Evolutionary conservation across 2,329 filamentous ascomycete species (phyloP), one percentile per base, ranked within the genome.

Genomic region (Diaporthe vaccinii): DNA sequence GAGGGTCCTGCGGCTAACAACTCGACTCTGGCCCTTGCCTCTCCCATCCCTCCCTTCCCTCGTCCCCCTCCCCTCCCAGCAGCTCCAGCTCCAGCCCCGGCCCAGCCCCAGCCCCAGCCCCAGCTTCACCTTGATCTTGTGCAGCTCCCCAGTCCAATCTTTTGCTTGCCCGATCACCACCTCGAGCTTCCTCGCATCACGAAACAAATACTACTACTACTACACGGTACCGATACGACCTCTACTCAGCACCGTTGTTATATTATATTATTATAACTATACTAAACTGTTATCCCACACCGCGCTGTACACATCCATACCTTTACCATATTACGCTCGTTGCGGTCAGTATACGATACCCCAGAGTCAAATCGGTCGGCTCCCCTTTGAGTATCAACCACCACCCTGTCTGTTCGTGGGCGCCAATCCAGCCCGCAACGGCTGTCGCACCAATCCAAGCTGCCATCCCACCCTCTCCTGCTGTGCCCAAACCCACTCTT

Each of bases 401-500:
- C 31, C 44, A 44, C 39, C 39, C 44, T 67, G 61, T 34, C 41
- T 62, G 46, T 65, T 62, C 58, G 58, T 61, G 71, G n/a, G 39
- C 71, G 61, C 34, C 58, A 59, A 34, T 55, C 71, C 71, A 65
- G 58, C 58, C 61, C 49, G 44, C 71, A 65, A 59, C 71, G 58
- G 58, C 28, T 57, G 58, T 73, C 55, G 71, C 58, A 73, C 71
- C 71, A 73, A 65, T 73, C 71, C 58, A 44, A 65, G 71, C 44
- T 62, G 51, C 34, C 49, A 73, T 65, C 65, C 65, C 65, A 55
- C 65, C 51, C 34, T 53, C 36, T 39, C 28, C 65, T 41, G 65
- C 41, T 55, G 58, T 44, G 58, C 51, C 28, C 58, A 65, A 49
- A 28, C 34, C 46, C 41, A 73, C 71, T 39, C 71, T 65, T 62